Percentiles rank a stretch among this genome's conserved stretches.
Evolutionary conservation across 116 monocot species (phyloP).

Genomic region (Thalassia testudinum): DNA sequence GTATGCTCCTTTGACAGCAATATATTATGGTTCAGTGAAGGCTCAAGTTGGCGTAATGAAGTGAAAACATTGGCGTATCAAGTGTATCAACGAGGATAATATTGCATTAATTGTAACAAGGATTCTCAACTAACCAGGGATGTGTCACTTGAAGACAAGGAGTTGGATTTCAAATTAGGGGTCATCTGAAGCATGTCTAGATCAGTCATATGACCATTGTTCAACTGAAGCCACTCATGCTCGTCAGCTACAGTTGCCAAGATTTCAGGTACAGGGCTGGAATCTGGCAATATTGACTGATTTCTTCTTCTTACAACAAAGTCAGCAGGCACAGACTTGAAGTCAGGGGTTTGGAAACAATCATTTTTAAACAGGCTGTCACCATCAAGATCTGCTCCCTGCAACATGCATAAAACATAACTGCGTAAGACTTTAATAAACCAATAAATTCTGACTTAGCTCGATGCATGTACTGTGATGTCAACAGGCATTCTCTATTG

Average conservation of each 20-base stretch:
- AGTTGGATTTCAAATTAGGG: slow-evolving; percentile 25
- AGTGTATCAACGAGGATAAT: neutral
- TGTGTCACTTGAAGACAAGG: slow-evolving; percentile 13
- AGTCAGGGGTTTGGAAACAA: slow-evolving; percentile 49
- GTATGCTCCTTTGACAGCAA: neutral
- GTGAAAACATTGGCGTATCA: too few species aligned
- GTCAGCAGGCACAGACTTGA: slow-evolving; percentile 21
- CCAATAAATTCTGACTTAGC: too few species aligned
- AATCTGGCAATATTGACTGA: slow-evolving; percentile 30
- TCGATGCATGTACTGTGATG: too few species aligned
- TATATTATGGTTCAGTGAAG: too few species aligned
- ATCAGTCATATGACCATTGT: slow-evolving; percentile 67
- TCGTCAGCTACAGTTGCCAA: slow-evolving; percentile 49
- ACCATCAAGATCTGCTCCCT: slow-evolving; percentile 5
- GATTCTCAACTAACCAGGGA: slow-evolving; percentile 27
- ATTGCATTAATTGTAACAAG: too few species aligned
- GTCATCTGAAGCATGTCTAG: slow-evolving; percentile 71
- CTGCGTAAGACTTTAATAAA: too few species aligned
- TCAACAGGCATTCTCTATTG: too few species aligned
- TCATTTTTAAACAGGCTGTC: slow-evolving; percentile 10
- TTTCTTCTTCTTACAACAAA: slow-evolving; percentile 51
- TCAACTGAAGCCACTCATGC: slow-evolving; percentile 62
- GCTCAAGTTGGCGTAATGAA: too few species aligned
- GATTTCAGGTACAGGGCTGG: slow-evolving; percentile 58
- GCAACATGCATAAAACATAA: neutral